Base-by-base conservation (phyloP, 2,329 filamentous ascomycete genomes). In the Pseudopyricularia javanii region DNA sequence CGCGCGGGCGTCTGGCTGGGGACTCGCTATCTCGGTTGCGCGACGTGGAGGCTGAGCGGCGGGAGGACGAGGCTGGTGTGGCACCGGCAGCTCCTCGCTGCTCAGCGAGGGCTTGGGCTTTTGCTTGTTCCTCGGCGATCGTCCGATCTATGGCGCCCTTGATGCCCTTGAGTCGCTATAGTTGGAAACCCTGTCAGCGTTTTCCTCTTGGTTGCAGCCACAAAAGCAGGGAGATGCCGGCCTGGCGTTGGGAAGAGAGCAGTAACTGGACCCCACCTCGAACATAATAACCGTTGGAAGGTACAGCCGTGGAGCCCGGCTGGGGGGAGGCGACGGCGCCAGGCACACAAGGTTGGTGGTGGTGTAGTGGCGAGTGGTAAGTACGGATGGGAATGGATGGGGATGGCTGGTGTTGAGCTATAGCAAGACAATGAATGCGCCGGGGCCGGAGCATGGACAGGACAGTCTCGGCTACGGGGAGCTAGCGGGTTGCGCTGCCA, bases 61-160 rank as follows among this genome's bases (percentile, higher is more conserved):
- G 66, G 56, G 71, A 64, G 53, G 75, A 59, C 62, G 73, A 56
- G 62, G 66, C 61, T 61, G 70, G 61, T 15, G 15, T 24, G 40
- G 40, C 68, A 68, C 59, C 66, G 1, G 52, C 68, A 68, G 59
- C 66, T 62, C 60, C 76, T 30, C 50, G 69, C 51, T 74, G 72
- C 5, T 74, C 65, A 57, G 74, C 61, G 40, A 70, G 60, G 50
- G 73, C 68, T 63, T 79, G 79, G 64, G 90, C 86, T 54, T 88
- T 85, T 54, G 88, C 86, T 69, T 95, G 88, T 70, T 96, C 91
- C 71, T 95, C 89, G 62, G 89, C 87, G 62, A 96, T 93, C 62
- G 85, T 85, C 61, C 83, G 83, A 66, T 95, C 88, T 66, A 95
- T 89, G 55, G 86, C 86, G 62, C 85, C 87, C 71, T 88, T 87